Evolutionary conservation across 495 filamentous ascomycete genomes (phyloP).

Genomic region (Clohesyomyces aquaticus): DNA sequence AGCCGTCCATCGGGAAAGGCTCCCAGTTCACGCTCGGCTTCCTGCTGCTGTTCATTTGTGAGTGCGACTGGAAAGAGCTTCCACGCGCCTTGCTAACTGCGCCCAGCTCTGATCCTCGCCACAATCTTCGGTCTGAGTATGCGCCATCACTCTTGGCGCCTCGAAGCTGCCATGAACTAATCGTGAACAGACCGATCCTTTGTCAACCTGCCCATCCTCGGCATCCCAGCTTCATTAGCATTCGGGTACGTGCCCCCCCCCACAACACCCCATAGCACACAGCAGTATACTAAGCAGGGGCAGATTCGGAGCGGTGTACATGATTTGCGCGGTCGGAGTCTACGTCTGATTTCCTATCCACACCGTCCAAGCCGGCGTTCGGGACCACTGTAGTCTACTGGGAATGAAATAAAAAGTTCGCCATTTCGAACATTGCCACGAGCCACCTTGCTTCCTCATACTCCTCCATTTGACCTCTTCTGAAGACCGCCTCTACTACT

Average conservation of each 20-base stretch:
- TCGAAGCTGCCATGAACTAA: constrained; percentile 9
- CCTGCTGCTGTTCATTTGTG: constrained; percentile 70
- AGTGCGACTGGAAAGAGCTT: constrained; percentile 33
- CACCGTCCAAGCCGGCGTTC: constrained; percentile 32
- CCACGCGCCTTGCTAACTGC: constrained; percentile 37
- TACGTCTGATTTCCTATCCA: constrained; percentile 73
- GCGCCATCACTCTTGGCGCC: constrained; percentile 41
- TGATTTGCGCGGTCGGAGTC: constrained; percentile 97
- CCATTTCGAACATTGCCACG: constrained; percentile 5
- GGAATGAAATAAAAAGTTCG: constrained; percentile 39
- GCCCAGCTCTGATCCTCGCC: constrained; percentile 61
- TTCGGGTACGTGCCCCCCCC: constrained; percentile 69
- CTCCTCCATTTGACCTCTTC: neutral
- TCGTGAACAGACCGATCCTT: constrained; percentile 83
- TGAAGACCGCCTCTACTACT: neutral
- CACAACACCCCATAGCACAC: neutral
- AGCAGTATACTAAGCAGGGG: constrained; percentile 21
- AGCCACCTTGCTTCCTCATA: neutral
- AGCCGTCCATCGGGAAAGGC: constrained; percentile 78
- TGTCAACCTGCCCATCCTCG: constrained; percentile 72
- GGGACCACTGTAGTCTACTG: constrained; percentile 37
- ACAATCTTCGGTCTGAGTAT: constrained; percentile 82
- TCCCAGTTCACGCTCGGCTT: constrained; percentile 84
- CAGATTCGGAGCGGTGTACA: constrained; percentile 94
- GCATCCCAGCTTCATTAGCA: constrained; percentile 82